Evolutionary conservation across 169 alveolate genomes (phyloP).

Genomic region (Theileria annulata): DNA sequence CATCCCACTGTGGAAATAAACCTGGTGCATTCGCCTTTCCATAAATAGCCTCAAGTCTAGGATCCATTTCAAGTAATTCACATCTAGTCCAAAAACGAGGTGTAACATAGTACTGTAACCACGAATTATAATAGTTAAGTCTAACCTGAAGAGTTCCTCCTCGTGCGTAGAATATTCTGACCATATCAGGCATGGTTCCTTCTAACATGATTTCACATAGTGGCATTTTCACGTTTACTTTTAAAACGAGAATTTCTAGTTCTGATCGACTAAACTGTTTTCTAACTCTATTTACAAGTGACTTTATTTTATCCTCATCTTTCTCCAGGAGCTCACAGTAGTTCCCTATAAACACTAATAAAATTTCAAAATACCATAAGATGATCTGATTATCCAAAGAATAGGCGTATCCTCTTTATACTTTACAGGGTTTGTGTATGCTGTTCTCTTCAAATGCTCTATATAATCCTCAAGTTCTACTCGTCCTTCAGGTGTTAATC

Average conservation of each 20-base stretch:
- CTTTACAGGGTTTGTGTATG: slow-evolving; percentile 52
- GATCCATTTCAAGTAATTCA: slow-evolving; percentile 70
- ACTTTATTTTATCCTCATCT: slow-evolving; percentile 55
- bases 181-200: slow-evolving; percentile 70
- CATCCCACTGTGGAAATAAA: slow-evolving; percentile 76
- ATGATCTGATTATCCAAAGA: slow-evolving; percentile 62
- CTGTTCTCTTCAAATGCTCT: slow-evolving; percentile 38
- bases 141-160: slow-evolving; percentile 74
- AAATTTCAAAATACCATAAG: slow-evolving; percentile 12
- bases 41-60: slow-evolving; percentile 69
- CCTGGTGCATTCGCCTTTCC: slow-evolving; percentile 76
- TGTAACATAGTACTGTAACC: slow-evolving; percentile 31
- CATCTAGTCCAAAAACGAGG: slow-evolving; percentile 71
- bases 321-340: slow-evolving; percentile 71
- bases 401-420: slow-evolving; percentile 30
- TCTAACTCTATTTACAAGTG: slow-evolving; percentile 67
- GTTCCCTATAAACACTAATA: slow-evolving; percentile 55
- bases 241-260: slow-evolving; percentile 54
- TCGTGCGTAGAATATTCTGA: slow-evolving; percentile 72
- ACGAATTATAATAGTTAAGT: neutral
- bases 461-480: slow-evolving; percentile 60
- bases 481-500: slow-evolving; percentile 63
- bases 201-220: slow-evolving; percentile 70
- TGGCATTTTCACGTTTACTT: slow-evolving; percentile 70
- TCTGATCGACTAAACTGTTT: slow-evolving; percentile 32